These are phyloP conservation scores for Boletus vinaceobasis DNA, from an alignment of 768 basidiomycete species.

Conservation along the genomic window DNA sequence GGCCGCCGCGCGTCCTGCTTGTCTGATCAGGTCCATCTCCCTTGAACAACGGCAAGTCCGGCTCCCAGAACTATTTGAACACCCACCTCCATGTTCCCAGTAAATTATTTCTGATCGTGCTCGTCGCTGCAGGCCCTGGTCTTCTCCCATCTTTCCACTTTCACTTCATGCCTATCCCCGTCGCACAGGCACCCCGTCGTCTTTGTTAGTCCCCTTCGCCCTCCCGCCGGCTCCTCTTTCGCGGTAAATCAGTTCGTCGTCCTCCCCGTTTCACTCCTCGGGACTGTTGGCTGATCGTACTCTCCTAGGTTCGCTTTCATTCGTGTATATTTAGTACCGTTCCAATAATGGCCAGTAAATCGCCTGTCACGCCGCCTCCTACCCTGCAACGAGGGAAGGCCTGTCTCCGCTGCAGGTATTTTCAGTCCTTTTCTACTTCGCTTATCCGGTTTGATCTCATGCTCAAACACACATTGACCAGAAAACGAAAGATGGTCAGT, in stretches of 20 bases:
- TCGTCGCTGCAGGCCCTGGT: constrained; percentile 2
- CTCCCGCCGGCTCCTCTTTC: neutral
- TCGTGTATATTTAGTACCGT: constrained; percentile 36
- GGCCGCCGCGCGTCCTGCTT: constrained; percentile 26
- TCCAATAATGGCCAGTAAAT: constrained; percentile 36
- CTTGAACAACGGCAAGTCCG: constrained; percentile 13
- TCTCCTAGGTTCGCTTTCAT: constrained; percentile 18
- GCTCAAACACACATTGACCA: constrained; percentile 26
- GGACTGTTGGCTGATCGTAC: neutral
- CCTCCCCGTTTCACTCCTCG: neutral
- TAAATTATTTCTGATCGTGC: constrained; percentile 29
- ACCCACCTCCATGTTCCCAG: constrained; percentile 24
- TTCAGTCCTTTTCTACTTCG: constrained; percentile 6
- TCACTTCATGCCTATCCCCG: constrained; percentile 29
- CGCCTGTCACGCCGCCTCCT: constrained; percentile 27
- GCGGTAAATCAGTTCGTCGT: constrained; percentile 10
- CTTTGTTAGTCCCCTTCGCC: constrained; percentile 3
- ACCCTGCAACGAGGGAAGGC: constrained; percentile 68
- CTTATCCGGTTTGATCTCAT: constrained; percentile 1
- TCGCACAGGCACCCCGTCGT: constrained; percentile 18
- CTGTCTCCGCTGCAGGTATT: constrained; percentile 68
- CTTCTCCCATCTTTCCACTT: neutral
- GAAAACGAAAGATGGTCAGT: constrained; percentile 69
- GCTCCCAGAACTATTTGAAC: constrained; percentile 32
- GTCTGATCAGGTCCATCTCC: constrained; percentile 26